Conservation (phyloP, 2,329 filamentous ascomycete genomes). For the Phialophora macrospora region DNA sequence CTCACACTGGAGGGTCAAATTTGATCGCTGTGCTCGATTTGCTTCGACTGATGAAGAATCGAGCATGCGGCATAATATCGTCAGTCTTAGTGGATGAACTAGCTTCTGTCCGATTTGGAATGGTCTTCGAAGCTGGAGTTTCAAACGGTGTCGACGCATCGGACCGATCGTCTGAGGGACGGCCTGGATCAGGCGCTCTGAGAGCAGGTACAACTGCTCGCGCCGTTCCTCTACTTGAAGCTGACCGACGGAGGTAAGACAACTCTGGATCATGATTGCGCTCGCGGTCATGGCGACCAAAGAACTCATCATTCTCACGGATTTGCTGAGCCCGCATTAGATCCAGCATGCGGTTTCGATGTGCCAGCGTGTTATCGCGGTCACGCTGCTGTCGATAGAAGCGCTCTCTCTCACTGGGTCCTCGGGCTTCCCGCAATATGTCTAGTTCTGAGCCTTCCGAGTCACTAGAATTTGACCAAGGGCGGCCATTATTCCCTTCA, state of each 20-base stretch:
- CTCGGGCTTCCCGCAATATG: conserved; percentile 6
- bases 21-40: conserved; percentile 85
- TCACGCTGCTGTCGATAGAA: conserved; percentile 24
- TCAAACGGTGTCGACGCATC: neutral
- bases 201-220: conserved; percentile 1
- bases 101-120: conserved; percentile 41
- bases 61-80: conserved; percentile 73
- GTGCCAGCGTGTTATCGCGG: conserved; percentile 21
- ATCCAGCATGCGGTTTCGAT: conserved; percentile 24
- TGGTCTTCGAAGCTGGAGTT: conserved; percentile 25
- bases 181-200: conserved; percentile 1
- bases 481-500: conserved; percentile 25
- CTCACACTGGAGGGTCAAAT: conserved; percentile 76
- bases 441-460: conserved; percentile 32
- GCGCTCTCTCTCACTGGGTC: conserved; percentile 20
- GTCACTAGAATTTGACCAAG: conserved; percentile 30
- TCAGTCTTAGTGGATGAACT: conserved; percentile 45
- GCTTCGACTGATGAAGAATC: conserved; percentile 80
- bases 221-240: conserved; percentile 5
- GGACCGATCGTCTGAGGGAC: conserved; percentile 12
- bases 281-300: conserved; percentile 18
- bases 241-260: conserved; percentile 13
- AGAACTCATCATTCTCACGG: conserved; percentile 26
- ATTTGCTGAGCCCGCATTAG: conserved; percentile 29
- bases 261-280: conserved; percentile 20